These are phyloP conservation scores for Aspergillus nanangensis DNA, from an alignment of 495 filamentous ascomycete genomes.

Conservation along the genomic window DNA sequence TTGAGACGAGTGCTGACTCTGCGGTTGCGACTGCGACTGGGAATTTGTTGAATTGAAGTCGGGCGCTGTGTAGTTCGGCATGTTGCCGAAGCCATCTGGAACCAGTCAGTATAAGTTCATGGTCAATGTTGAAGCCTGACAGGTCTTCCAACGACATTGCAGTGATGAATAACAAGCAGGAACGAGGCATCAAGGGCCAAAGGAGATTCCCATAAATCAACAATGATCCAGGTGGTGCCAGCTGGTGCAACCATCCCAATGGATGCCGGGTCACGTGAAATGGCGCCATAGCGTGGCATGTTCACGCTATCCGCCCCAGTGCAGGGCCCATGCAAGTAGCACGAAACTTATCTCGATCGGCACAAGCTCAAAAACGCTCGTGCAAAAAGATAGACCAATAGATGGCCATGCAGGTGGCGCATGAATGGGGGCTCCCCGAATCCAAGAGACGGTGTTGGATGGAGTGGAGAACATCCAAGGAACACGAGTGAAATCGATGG, in stretches of 20 bases:
- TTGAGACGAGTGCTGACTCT: constrained; percentile 3
- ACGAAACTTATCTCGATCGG: constrained; percentile 12
- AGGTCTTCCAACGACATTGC: too few species aligned
- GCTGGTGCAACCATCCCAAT: neutral
- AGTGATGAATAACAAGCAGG: too few species aligned
- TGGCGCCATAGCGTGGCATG: constrained; percentile 31
- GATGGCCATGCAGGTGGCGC: constrained; percentile 13
- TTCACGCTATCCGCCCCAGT: constrained; percentile 22
- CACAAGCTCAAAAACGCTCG: constrained; percentile 10
- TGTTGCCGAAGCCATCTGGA: constrained; percentile 32
- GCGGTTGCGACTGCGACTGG: constrained; percentile 22
- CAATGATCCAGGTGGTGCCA: neutral
- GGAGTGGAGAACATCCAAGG: neutral
- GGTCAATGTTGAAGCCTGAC: too few species aligned
- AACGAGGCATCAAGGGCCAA: neutral
- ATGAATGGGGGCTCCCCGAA: neutral
- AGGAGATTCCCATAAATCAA: neutral
- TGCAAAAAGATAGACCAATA: constrained; percentile 20
- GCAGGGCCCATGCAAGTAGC: constrained; percentile 13
- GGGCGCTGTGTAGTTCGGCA: constrained; percentile 29
- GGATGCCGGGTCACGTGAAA: constrained; percentile 32
- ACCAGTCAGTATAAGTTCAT: constrained; percentile 13
- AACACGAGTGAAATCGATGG: neutral
- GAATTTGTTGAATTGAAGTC: constrained; percentile 25
- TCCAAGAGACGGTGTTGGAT: neutral